phyloP scores from a whole-genome alignment of 2,329 filamentous ascomycete genomes.

The Knoxdaviesia proteae region DNA sequence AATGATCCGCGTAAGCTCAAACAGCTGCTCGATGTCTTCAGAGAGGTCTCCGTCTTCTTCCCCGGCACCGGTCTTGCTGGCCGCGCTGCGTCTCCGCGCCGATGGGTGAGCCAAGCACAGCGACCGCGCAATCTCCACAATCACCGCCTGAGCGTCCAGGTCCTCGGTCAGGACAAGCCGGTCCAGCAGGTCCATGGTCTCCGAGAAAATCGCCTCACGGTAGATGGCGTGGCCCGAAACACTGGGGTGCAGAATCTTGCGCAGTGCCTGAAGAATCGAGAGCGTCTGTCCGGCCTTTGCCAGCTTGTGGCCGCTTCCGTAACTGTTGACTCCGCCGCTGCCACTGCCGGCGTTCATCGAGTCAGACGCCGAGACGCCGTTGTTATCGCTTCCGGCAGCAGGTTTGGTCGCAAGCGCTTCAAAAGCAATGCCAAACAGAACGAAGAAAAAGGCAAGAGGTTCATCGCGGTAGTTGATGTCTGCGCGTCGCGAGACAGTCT shows the following conservation, averaged over 20 bases:
- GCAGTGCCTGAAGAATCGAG: conserved; percentile 74
- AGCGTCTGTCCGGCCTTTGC: conserved; percentile 60
- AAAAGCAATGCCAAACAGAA: conserved; percentile 88
- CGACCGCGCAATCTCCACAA: conserved; percentile 82
- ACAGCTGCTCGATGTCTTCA: conserved; percentile 94
- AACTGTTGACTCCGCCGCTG: no score
- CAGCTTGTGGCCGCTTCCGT: conserved; percentile 26
- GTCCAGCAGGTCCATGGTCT: conserved; percentile 91
- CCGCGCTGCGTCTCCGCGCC: conserved; percentile 31
- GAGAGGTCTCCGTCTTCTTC: conserved; percentile 55
- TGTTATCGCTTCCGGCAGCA: not conserved
- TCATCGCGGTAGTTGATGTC: conserved; percentile 97
- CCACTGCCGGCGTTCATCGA: conserved; percentile 6
- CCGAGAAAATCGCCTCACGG: conserved; percentile 82
- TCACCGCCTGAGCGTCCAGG: conserved; percentile 70
- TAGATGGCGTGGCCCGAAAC: conserved; percentile 95
- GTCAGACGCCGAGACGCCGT: conserved; percentile 12
- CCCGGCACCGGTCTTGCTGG: conserved; percentile 13
- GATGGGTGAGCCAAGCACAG: conserved; percentile 83
- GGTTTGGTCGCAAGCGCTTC: conserved; percentile 79
- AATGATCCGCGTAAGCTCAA: conserved; percentile 90
- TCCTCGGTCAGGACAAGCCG: conserved; percentile 81
- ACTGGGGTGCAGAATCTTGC: conserved; percentile 84
- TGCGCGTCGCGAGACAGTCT: conserved; percentile 12
- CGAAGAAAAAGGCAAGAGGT: conserved; percentile 96